These are phyloP conservation scores for Solanum pennellii DNA, from an alignment of 257 asterid genomes.

Conservation along the genomic window DNA sequence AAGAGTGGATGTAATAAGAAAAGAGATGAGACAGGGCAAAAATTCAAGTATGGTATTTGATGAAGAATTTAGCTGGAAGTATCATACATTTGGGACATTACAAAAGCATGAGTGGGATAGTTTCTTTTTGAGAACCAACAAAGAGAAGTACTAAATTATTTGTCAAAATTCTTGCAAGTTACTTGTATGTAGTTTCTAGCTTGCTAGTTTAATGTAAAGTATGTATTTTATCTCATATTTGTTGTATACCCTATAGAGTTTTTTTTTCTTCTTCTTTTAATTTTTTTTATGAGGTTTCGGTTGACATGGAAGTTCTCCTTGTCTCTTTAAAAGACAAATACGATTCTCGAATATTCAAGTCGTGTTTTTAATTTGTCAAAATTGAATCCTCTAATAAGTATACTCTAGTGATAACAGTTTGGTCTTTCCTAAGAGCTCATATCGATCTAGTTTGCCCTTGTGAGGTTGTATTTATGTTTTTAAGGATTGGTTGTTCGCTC, in stretches of 20 bases:
- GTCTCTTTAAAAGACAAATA: neutral
- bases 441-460: neutral
- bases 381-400: neutral
- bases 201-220: neutral
- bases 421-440: neutral
- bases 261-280: neutral
- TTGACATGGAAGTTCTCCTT: neutral
- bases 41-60: constrained; percentile 33
- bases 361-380: neutral
- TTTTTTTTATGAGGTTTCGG: neutral
- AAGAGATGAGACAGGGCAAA: constrained; percentile 32
- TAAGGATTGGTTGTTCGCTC: neutral
- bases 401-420: neutral
- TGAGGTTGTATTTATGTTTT: neutral
- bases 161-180: neutral
- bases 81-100: constrained; percentile 47
- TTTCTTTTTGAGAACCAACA: constrained; percentile 34
- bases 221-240: neutral
- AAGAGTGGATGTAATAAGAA: constrained; percentile 34
- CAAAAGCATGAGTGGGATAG: constrained; percentile 66
- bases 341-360: neutral
- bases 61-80: constrained; percentile 69
- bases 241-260: neutral
- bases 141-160: neutral
- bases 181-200: neutral